A percentile compares a stretch with the other conserved stretches of the same genome.
Evolutionary conservation across 805 yeast genomes (phyloP).

Genomic region (Wilhelminamyces savonicus): DNA sequence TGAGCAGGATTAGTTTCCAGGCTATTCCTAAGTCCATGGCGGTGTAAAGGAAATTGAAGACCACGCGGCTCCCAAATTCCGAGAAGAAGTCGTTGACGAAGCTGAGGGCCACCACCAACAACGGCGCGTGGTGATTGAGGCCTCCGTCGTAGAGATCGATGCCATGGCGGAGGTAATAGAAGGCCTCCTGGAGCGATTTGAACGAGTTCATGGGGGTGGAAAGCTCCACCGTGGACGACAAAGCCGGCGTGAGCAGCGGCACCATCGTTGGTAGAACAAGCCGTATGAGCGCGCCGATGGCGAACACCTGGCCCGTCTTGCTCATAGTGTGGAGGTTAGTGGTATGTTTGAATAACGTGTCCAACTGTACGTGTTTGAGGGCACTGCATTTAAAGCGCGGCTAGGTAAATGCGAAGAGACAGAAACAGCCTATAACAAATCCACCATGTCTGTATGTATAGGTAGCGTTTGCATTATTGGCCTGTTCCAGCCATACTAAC

Average conservation of each 20-base stretch:
- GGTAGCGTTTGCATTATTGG: too few species aligned
- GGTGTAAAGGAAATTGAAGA: slow-evolving; percentile 45
- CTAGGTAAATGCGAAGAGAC: too few species aligned
- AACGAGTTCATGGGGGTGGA: slow-evolving; percentile 73
- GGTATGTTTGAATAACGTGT: slow-evolving; percentile 22
- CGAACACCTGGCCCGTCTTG: slow-evolving; percentile 14
- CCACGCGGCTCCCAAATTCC: too few species aligned
- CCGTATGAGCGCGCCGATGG: slow-evolving; percentile 26
- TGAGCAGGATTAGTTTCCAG: slow-evolving; percentile 43
- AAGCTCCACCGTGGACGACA: slow-evolving; percentile 33
- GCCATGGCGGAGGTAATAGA: slow-evolving; percentile 35
- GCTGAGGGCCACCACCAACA: slow-evolving; percentile 48
- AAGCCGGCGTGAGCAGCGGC: slow-evolving; percentile 20
- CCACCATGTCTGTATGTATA: too few species aligned
- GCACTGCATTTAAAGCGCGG: too few species aligned
- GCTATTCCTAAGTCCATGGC: slow-evolving; percentile 55
- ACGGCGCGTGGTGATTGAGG: slow-evolving; percentile 79
- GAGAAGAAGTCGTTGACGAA: slow-evolving; percentile 18
- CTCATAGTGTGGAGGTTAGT: slow-evolving; percentile 11
- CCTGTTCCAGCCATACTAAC: too few species aligned
- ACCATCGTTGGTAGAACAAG: slow-evolving; percentile 28
- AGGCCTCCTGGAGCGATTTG: slow-evolving; percentile 37
- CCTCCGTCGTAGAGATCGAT: slow-evolving; percentile 78
- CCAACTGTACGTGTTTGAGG: too few species aligned
- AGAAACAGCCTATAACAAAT: too few species aligned